Conservation (phyloP, 1,139 yeast genomes). For the Kazachstania sp. region DNA sequence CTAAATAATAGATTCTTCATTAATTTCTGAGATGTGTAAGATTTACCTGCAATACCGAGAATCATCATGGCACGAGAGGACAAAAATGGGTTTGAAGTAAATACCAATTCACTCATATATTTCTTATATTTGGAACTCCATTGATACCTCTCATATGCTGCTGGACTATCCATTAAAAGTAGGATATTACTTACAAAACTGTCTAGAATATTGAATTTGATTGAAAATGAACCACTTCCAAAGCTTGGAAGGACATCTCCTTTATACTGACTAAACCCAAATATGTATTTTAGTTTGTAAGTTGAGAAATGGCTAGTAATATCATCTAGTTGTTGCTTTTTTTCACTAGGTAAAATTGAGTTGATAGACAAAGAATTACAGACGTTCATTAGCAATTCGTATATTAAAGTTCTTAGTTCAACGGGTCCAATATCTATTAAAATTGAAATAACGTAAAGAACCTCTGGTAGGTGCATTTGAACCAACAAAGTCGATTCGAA, state of each 20-base stretch:
- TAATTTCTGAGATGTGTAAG: constrained; percentile 54
- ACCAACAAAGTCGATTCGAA: constrained; percentile 65
- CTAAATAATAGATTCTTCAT: constrained; percentile 33
- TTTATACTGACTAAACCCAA: constrained; percentile 65
- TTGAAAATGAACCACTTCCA: constrained; percentile 40
- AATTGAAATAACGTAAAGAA: constrained; percentile 58
- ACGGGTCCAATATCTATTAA: constrained; percentile 67
- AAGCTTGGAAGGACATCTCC: constrained; percentile 32
- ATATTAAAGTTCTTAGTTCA: constrained; percentile 57
- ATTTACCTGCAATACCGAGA: constrained; percentile 58
- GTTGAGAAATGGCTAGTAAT: constrained; percentile 57
- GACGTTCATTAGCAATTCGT: constrained; percentile 57
- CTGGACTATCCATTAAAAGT: constrained; percentile 47
- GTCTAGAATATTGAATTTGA: constrained; percentile 51
- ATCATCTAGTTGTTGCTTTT: constrained; percentile 39
- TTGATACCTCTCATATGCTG: constrained; percentile 40
- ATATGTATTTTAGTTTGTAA: constrained; percentile 64
- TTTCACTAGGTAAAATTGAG: constrained; percentile 40
- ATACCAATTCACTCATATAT: constrained; percentile 57
- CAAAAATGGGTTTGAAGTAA: constrained; percentile 50
- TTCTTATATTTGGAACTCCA: constrained; percentile 71
- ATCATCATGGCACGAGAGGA: constrained; percentile 68
- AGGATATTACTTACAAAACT: constrained; percentile 56
- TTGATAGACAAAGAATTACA: constrained; percentile 65
- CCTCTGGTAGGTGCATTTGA: constrained; percentile 62